Evolutionary conservation across 768 basidiomycete genomes (phyloP), one percentile per base, ranked within the genome.

Genomic region (Boletus rex-veris): DNA sequence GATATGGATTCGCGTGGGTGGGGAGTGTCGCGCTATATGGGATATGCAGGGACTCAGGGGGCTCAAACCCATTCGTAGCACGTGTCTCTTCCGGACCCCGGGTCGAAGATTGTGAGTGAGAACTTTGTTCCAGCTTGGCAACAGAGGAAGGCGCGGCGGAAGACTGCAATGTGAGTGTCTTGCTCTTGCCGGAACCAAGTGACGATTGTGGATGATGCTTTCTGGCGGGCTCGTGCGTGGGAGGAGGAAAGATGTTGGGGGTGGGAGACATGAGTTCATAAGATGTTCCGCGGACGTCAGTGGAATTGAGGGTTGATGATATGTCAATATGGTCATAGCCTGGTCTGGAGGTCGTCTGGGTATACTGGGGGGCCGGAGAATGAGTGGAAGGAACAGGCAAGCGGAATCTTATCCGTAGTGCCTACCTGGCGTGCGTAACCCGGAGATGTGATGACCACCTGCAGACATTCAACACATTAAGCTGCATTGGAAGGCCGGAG

Each of bases 401-500:
- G 26, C 43, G 30, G 39, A 5, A 11, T n/a, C 45, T 50, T 24
- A 7, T 33, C 43, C 16, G 48, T 19, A 36, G 33, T 3, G 72
- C 83, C 52, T 68, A 89, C 88, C 59, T 89, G 77, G 71, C 66
- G 71, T 7, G 89, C 89, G 60, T 78, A 76, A 15, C 90, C 90
- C 37, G 90, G 88, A 0, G 85, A 69, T 6, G 85, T 90, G 7
- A 81, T 55, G 8, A 88, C 70, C 38, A 85, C 78, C 88, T 90
- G 59, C 3, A 21, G 44, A n/a, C 21, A 40, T 42, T 7, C 19
- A 33, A 49, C 43, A 30, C n/a, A 46, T 47, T 26, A 19, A n/a
- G 33, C 33, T 12, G n/a, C 14, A 37, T 40, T n/a, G 28, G 12
- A 45, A 39, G 9, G 31, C 16, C 47, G 44, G 28, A 40, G 26